Evolutionary conservation across 2,329 filamentous ascomycete genomes (phyloP).

Genomic region (Aspergillus clavatus): DNA sequence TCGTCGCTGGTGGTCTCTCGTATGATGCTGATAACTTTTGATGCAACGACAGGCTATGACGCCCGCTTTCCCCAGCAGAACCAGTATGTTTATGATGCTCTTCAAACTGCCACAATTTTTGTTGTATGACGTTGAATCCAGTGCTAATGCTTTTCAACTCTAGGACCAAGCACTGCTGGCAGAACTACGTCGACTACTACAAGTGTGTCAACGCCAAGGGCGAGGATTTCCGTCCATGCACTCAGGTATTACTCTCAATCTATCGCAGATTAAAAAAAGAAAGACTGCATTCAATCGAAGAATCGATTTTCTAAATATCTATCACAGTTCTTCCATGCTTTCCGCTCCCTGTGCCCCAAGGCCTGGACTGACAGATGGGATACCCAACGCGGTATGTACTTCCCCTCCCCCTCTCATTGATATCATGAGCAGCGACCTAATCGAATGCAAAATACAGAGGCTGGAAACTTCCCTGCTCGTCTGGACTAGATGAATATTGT

Average conservation of each 20-base stretch:
- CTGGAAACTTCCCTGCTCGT: constrained; percentile 52
- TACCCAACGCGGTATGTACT: constrained; percentile 79
- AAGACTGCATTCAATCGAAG: no score
- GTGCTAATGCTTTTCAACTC: constrained; percentile 11
- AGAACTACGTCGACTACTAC: constrained; percentile 99
- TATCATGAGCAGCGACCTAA: constrained; percentile 1
- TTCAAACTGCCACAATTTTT: not conserved
- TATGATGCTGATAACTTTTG: constrained; percentile 29
- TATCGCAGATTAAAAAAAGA: not conserved
- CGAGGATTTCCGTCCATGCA: constrained; percentile 96
- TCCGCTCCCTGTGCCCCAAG: constrained; percentile 95
- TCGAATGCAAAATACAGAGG: constrained; percentile 37
- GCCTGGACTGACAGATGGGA: constrained; percentile 94
- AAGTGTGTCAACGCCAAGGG: constrained; percentile 99
- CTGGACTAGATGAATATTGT: constrained; percentile 39
- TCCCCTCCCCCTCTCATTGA: not conserved
- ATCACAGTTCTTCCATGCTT: constrained; percentile 85
- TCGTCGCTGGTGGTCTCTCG: constrained; percentile 9
- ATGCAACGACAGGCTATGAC: constrained; percentile 72
- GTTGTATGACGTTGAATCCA: not conserved
- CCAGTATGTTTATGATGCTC: constrained; percentile 37
- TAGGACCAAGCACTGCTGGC: constrained; percentile 98
- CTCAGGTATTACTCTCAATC: constrained; percentile 62
- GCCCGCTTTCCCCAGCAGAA: constrained; percentile 98
- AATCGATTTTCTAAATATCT: constrained; percentile 6